These are phyloP conservation scores for Immersiella caudata DNA, from an alignment of 495 filamentous ascomycete genomes.

Conservation along the genomic window DNA sequence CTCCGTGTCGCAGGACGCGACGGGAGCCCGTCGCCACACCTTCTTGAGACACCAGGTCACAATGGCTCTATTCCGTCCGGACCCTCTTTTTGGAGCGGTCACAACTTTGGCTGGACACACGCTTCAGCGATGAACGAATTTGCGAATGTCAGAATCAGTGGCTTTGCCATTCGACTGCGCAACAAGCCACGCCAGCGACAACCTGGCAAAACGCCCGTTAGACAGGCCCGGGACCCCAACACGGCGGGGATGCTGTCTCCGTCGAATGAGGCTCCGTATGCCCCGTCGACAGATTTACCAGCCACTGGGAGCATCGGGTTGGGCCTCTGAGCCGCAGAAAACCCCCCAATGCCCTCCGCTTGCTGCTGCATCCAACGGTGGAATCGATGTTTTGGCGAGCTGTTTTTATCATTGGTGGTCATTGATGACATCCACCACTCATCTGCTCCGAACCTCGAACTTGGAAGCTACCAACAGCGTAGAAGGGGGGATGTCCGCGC, in stretches of 20 bases:
- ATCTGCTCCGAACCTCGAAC: not conserved
- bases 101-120: not conserved
- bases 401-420: constrained; percentile 15
- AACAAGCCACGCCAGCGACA: constrained; percentile 1
- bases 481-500: not conserved
- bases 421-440: not conserved
- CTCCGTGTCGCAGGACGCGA: constrained; percentile 26
- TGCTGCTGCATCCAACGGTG: constrained; percentile 13
- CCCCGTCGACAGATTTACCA: constrained; percentile 12
- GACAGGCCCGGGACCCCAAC: not conserved
- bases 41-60: constrained; percentile 29
- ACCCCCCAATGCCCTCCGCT: constrained; percentile 16
- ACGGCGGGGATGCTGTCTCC: not conserved
- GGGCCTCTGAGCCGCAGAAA: constrained; percentile 4
- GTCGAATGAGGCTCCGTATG: constrained; percentile 28
- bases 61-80: not conserved
- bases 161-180: not conserved
- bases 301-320: constrained; percentile 9
- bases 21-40: constrained; percentile 5
- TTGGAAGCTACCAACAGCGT: not conserved
- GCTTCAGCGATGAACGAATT: not conserved
- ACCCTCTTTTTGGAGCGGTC: not conserved
- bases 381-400: constrained; percentile 11
- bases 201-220: constrained; percentile 8
- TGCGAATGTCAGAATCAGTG: not conserved